Base-by-base conservation (phyloP, 2,329 filamentous ascomycete species). In the Lachnellula hyalina region DNA sequence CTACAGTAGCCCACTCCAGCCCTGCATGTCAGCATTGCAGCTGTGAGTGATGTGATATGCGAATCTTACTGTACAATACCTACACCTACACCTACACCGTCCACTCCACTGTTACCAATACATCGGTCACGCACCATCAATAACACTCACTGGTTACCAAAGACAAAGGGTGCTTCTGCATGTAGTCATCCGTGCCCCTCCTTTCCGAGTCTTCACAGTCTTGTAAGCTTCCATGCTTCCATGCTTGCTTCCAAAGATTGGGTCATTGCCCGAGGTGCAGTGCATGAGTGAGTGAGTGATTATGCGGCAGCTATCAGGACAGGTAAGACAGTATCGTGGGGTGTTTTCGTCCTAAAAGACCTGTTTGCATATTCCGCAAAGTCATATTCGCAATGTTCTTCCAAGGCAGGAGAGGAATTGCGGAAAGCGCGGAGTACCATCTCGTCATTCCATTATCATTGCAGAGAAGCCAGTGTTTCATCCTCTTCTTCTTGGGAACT, bases 301-400 rank as follows among this genome's bases (percentile, higher is more conserved):
- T 47, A 47, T 35, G 28, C 28, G 25, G 46, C 46, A 47, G 14
- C 32, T 47, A n/a, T 36, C 36, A 40, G 28, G 14, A 8, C 15
- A 14, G 14, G 25, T 32, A 9, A 32, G 28, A 6, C 36, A 25
- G 23, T 46, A 23, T 50, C 49, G 49, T 51, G 49, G 49, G 49
- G 49, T 51, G 28, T 46, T 51, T 19, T 51, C 40, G 49, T 51
- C 49, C 49, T 23, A 21, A 51, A 51, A 51, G 38, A 34, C 25
- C 19, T 34, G 32, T 51, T 38, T 51, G 49, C 49, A 51, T 51
- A 19, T 49, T 19, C n/a, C 15, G n/a, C 28, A 14, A 23, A 15
- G 15, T 21, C 5, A 28, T 15, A 4, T 23, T 17, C 11, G 40
- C 23, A 19, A 40, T 40, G 36, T 14, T 40, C 36, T 40, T 15